Conservation (phyloP, 75 land plant species). For the Picea glauca region DNA sequence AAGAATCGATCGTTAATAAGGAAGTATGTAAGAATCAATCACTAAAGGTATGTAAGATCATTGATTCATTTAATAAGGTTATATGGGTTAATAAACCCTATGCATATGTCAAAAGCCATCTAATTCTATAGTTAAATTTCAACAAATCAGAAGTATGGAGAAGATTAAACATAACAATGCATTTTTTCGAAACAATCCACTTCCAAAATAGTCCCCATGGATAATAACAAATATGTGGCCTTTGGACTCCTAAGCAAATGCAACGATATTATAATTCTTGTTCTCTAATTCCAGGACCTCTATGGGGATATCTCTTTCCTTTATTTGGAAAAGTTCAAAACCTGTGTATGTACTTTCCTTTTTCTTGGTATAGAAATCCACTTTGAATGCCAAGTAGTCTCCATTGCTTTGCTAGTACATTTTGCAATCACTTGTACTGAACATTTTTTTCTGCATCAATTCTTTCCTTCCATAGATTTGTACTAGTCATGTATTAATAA, state of each 20-base stretch:
- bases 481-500: too few relatives aligned
- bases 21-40: too few relatives aligned
- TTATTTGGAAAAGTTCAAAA: slow-evolving; percentile 93
- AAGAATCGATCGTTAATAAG: too few relatives aligned
- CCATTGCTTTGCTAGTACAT: slow-evolving; percentile 99
- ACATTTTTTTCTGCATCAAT: slow-evolving; percentile 12
- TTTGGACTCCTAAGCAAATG: slow-evolving; percentile 98
- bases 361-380: slow-evolving; percentile 87
- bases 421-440: slow-evolving; percentile 90
- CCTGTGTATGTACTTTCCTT: slow-evolving; percentile 95
- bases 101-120: too few relatives aligned
- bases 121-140: too few relatives aligned
- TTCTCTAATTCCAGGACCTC: slow-evolving; percentile 96
- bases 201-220: slow-evolving; percentile 55
- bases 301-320: slow-evolving; percentile 92
- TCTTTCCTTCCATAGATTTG: too few relatives aligned
- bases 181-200: too few relatives aligned
- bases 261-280: slow-evolving; percentile 88
- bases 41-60: too few relatives aligned
- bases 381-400: slow-evolving; percentile 90
- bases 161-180: too few relatives aligned
- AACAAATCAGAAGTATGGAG: too few relatives aligned
- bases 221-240: slow-evolving; percentile 95
- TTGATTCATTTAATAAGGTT: too few relatives aligned
- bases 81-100: too few relatives aligned